phyloP scores from a whole-genome alignment of 164 flowering plant genomes.

The Magnolia officinalis region DNA sequence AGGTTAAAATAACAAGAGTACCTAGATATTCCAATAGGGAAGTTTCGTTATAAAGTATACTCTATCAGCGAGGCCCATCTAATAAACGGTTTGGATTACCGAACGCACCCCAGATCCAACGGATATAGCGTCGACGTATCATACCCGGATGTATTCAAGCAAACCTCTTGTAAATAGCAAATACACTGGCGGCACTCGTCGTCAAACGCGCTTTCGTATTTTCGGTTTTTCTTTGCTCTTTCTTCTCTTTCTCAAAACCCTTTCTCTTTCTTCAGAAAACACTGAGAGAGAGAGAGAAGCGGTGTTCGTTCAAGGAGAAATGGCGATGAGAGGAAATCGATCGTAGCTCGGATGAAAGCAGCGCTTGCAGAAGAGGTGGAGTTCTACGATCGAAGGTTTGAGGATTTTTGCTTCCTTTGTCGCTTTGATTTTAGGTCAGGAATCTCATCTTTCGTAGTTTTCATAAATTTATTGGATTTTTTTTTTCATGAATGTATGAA shows the following conservation, averaged over 20 bases:
- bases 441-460: background rate
- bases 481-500: background rate
- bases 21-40: too few species aligned
- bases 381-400: background rate
- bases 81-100: too few species aligned
- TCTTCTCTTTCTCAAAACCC: background rate
- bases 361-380: background rate
- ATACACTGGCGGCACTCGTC: background rate
- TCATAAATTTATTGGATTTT: too few species aligned
- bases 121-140: too few species aligned
- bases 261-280: background rate
- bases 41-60: too few species aligned
- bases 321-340: background rate
- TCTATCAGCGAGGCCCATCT: too few species aligned
- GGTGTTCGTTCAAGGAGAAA: background rate
- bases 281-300: background rate
- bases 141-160: too few species aligned
- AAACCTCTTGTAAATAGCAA: too few species aligned
- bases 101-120: too few species aligned
- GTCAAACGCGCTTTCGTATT: background rate
- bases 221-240: background rate
- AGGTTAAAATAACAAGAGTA: too few species aligned
- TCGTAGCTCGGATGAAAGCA: background rate
- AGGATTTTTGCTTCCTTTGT: background rate
- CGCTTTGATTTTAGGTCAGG: background rate